Percentiles rank a stretch among this genome's conserved stretches.
Conservation (phyloP, 441 rosid genomes). For the Biscutella laevigata region DNA sequence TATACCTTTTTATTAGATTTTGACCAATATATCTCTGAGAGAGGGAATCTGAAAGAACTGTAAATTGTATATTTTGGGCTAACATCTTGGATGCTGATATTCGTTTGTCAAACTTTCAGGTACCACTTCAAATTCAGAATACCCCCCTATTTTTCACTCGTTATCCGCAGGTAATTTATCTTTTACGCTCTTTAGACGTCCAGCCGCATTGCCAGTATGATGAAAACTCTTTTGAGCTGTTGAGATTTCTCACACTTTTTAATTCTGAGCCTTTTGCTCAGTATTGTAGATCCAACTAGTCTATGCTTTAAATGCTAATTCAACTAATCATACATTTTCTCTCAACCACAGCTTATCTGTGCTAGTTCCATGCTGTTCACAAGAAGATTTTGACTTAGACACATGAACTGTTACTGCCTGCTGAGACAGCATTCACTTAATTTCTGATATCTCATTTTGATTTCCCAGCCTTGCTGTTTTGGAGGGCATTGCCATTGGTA, state of each 20-base stretch:
- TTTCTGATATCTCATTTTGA: constrained; percentile 12
- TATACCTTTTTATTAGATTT: not conserved
- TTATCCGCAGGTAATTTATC: constrained; percentile 66
- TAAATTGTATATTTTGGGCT: not conserved
- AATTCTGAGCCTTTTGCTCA: constrained; percentile 1
- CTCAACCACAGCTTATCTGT: not conserved
- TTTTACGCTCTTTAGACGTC: not conserved
- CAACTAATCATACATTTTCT: not conserved
- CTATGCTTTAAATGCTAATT: constrained; percentile 10
- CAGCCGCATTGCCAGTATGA: not conserved
- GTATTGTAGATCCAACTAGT: constrained; percentile 7
- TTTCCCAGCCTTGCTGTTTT: constrained; percentile 77
- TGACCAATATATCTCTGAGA: not conserved
- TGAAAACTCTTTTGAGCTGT: constrained; percentile 7
- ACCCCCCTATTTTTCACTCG: constrained; percentile 93
- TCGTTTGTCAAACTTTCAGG: constrained; percentile 45
- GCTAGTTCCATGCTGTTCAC: not conserved
- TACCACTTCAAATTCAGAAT: constrained; percentile 88
- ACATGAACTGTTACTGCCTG: not conserved
- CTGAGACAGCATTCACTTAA: constrained; percentile 8
- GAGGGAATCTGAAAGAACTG: not conserved
- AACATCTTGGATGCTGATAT: constrained; percentile 11
- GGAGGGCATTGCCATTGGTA: constrained; percentile 88
- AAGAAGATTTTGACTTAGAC: too few relatives aligned
- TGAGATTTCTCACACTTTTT: not conserved